Percentiles rank a stretch among this genome's conserved stretches.
phyloP scores from a whole-genome alignment of 768 basidiomycete species.

The Naganishia vishniacii region DNA sequence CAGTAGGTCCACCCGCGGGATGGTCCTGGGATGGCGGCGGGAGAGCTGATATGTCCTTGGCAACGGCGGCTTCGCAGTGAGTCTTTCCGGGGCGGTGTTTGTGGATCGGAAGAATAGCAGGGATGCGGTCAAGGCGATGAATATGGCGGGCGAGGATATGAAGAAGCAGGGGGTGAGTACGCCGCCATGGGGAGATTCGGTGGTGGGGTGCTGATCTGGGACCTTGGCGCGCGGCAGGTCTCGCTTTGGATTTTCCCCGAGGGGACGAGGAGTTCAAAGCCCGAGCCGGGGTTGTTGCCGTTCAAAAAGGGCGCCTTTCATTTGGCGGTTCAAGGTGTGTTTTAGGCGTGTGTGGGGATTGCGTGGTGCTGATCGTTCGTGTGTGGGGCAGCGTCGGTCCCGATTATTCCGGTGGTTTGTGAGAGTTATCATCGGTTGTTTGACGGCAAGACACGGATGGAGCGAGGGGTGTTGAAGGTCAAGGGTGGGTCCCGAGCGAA shows the following conservation, averaged over 20 bases:
- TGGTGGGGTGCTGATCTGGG: constrained; percentile 15
- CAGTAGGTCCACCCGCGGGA: no score
- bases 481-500: constrained; percentile 72
- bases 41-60: no score
- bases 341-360: not conserved
- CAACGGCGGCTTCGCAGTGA: no score
- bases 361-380: not conserved
- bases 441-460: constrained; percentile 60
- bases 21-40: no score
- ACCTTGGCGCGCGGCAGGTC: constrained; percentile 50
- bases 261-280: constrained; percentile 75
- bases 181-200: constrained; percentile 17
- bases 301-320: constrained; percentile 99
- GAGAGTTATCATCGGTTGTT: constrained; percentile 93
- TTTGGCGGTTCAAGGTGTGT: constrained; percentile 73
- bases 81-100: constrained; percentile 81
- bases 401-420: constrained; percentile 82
- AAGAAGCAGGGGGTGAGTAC: constrained; percentile 51
- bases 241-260: constrained; percentile 95
- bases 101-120: constrained; percentile 76
- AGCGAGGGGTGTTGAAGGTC: constrained; percentile 69
- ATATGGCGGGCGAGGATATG: constrained; percentile 72
- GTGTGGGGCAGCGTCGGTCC: constrained; percentile 56
- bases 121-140: constrained; percentile 67
- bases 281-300: constrained; percentile 65